phyloP scores from a whole-genome alignment of 2,329 filamentous ascomycete genomes.

The Phialophora macrospora region DNA sequence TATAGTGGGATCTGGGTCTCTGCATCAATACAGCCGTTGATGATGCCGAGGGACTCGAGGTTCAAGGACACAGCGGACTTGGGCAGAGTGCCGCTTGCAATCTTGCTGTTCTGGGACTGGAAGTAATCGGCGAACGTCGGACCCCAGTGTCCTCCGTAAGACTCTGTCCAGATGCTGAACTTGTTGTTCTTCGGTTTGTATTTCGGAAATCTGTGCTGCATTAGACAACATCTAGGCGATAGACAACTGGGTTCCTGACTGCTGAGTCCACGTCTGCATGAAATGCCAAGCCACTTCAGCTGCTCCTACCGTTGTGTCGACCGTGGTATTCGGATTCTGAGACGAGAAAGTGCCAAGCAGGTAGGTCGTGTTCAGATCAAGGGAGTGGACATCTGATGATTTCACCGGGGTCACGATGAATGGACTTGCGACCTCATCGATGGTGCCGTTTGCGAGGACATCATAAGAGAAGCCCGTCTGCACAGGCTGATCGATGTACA shows the following conservation, averaged over 20 bases:
- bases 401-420: constrained; percentile 41
- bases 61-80: constrained; percentile 36
- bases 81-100: constrained; percentile 34
- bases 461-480: constrained; percentile 64
- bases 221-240: neutral
- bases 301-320: constrained; percentile 48
- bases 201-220: constrained; percentile 52
- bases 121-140: constrained; percentile 40
- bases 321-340: constrained; percentile 46
- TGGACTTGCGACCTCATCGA: constrained; percentile 40
- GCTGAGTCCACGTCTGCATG: constrained; percentile 59
- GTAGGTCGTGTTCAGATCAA: constrained; percentile 58
- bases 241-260: neutral
- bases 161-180: constrained; percentile 38
- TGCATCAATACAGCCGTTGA: constrained; percentile 56
- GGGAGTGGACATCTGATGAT: constrained; percentile 41
- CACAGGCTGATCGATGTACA: constrained; percentile 71
- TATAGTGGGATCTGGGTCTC: constrained; percentile 51
- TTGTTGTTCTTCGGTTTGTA: constrained; percentile 59
- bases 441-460: constrained; percentile 49
- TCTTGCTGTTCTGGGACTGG: constrained; percentile 40
- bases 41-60: constrained; percentile 54
- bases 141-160: constrained; percentile 42
- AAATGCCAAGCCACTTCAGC: constrained; percentile 60
- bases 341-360: constrained; percentile 59